phyloP scores from a whole-genome alignment of 495 filamentous ascomycete species.

The Hypoxylon rickii region DNA sequence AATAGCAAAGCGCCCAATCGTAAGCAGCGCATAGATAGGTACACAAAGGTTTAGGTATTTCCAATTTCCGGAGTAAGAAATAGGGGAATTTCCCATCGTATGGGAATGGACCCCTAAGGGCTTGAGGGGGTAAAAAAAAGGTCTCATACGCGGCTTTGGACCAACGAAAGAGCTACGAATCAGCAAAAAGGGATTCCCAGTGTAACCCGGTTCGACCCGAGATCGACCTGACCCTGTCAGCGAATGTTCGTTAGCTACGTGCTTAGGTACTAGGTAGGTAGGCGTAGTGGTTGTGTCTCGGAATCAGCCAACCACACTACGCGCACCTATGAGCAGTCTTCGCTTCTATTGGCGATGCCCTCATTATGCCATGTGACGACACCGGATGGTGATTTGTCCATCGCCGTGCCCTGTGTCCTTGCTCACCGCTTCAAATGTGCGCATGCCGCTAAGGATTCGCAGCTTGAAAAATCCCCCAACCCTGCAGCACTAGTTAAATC shows the following conservation, averaged over 20 bases:
- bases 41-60: too few relatives aligned
- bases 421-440: slow-evolving; percentile 37
- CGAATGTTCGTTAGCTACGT: neutral
- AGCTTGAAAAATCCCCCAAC: slow-evolving; percentile 19
- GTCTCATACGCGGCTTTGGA: neutral
- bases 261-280: neutral
- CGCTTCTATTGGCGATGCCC: slow-evolving; percentile 25
- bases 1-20: too few relatives aligned
- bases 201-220: slow-evolving; percentile 22
- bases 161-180: neutral
- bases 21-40: too few relatives aligned
- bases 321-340: neutral
- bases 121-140: neutral
- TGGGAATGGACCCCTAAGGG: too few relatives aligned
- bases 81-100: too few relatives aligned
- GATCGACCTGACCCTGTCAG: slow-evolving; percentile 13
- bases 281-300: neutral
- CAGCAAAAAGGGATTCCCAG: neutral
- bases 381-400: slow-evolving; percentile 20
- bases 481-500: slow-evolving; percentile 15
- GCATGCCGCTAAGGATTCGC: slow-evolving; percentile 30
- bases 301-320: slow-evolving; percentile 3
- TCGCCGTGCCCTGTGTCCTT: slow-evolving; percentile 5
- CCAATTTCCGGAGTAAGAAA: too few relatives aligned
- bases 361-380: slow-evolving; percentile 19